Evolutionary conservation across 768 basidiomycete species (phyloP).

Genomic region (Hydnomerulius pinastri): DNA sequence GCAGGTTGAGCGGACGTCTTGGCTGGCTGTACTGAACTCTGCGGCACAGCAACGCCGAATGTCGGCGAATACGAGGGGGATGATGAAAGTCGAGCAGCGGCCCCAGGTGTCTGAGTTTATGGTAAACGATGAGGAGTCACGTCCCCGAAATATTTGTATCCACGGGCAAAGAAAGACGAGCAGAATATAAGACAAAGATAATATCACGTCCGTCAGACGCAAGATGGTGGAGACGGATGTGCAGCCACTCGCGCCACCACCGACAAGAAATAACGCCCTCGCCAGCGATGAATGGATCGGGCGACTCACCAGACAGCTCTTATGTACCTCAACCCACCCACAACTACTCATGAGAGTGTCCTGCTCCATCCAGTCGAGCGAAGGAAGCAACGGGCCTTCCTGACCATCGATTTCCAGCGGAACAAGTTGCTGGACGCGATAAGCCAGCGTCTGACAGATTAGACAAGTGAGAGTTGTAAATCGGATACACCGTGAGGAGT

Average conservation of each 20-base stretch:
- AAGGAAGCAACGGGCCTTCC: conserved; percentile 67
- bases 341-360: conserved; percentile 65
- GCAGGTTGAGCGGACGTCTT: conserved; percentile 29
- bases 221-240: neutral
- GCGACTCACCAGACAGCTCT: conserved; percentile 63
- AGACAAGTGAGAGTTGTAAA: conserved; percentile 70
- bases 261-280: neutral
- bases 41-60: conserved; percentile 50
- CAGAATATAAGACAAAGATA: neutral
- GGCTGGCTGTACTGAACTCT: conserved; percentile 14
- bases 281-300: neutral
- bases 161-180: conserved; percentile 7
- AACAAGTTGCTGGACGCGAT: conserved; percentile 68
- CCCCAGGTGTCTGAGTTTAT: conserved; percentile 27
- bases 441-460: conserved; percentile 61
- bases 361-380: conserved; percentile 75
- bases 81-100: conserved; percentile 28
- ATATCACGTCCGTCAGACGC: neutral
- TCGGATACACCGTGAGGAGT: conserved; percentile 53
- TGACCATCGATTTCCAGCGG: conserved; percentile 57
- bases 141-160: neutral
- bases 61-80: conserved; percentile 46
- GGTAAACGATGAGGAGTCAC: conserved; percentile 16
- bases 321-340: conserved; percentile 76
- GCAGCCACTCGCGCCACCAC: neutral